phyloP scores from a whole-genome alignment of 208 protist genomes.

The Wallacemonas rigidus region DNA sequence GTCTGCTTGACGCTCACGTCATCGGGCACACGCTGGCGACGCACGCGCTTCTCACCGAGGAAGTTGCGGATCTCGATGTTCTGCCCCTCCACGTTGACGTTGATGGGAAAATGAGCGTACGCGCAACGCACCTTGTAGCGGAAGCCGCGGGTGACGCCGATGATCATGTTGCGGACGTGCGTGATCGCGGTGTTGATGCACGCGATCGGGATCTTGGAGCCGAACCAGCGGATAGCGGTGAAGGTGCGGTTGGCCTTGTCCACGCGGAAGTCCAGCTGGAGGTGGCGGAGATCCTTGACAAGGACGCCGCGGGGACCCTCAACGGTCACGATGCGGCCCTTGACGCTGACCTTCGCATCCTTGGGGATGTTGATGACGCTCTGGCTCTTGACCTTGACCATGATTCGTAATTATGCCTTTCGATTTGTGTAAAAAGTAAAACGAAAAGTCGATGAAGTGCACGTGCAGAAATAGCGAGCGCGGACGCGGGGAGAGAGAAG shows the following conservation, averaged over 20 bases:
- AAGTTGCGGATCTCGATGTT: constrained; percentile 99
- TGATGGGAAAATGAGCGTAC: constrained; percentile 99
- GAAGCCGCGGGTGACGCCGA: constrained; percentile 98
- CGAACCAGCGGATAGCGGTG: constrained; percentile 95
- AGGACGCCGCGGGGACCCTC: constrained; percentile 97
- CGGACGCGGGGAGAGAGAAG: too few relatives aligned
- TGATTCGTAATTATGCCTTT: constrained; percentile 19
- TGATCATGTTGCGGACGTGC: constrained; percentile 99
- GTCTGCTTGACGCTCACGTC: constrained; percentile 90
- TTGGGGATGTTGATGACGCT: constrained; percentile 39
- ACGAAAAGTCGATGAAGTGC: constrained; percentile 1
- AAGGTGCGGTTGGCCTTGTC: constrained; percentile 69
- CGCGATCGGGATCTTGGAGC: constrained; percentile 93
- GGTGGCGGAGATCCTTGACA: constrained; percentile 92
- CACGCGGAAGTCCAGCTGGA: constrained; percentile 90
- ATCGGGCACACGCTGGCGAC: constrained; percentile 86
- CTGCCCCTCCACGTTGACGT: constrained; percentile 93
- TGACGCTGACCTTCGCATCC: constrained; percentile 61
- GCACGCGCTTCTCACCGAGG: constrained; percentile 98
- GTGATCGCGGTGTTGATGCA: constrained; percentile 95
- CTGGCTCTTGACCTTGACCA: constrained; percentile 47
- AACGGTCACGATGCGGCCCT: constrained; percentile 88
- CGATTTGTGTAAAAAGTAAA: constrained; percentile 13
- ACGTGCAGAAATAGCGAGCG: not conserved
- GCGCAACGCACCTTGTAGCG: constrained; percentile 99